These are phyloP conservation scores for Plasmodium billcollinsi DNA, from an alignment of 169 alveolate genomes.

Conservation along the genomic window DNA sequence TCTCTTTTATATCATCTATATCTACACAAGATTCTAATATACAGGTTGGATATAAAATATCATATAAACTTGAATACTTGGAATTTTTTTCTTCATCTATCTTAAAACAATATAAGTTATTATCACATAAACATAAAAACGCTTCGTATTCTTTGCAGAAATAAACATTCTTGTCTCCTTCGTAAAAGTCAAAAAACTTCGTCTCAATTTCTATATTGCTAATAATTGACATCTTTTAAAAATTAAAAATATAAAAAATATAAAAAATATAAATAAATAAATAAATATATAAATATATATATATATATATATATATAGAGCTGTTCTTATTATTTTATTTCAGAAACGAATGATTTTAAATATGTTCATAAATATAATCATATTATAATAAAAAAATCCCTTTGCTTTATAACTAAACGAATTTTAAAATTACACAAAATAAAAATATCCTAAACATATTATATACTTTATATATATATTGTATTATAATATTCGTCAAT, in stretches of 20 bases:
- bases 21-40: constrained; percentile 52
- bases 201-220: constrained; percentile 45
- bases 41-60: constrained; percentile 46
- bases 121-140: constrained; percentile 49
- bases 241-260: constrained; percentile 25
- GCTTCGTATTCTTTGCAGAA: constrained; percentile 37
- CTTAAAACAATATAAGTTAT: constrained; percentile 47
- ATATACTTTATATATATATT: too few relatives aligned
- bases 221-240: constrained; percentile 32
- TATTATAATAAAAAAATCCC: background rate
- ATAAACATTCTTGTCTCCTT: constrained; percentile 45
- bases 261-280: constrained; percentile 3
- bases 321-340: background rate
- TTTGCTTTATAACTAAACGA: too few relatives aligned
- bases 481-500: too few relatives aligned
- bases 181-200: constrained; percentile 67
- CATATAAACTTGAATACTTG: background rate
- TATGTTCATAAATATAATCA: background rate
- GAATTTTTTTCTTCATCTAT: constrained; percentile 4
- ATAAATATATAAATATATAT: background rate
- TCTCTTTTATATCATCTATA: constrained; percentile 67
- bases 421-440: too few relatives aligned
- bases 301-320: background rate
- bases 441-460: too few relatives aligned
- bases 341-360: background rate